phyloP scores from a whole-genome alignment of 805 yeast species.

The Candida golubevii region DNA sequence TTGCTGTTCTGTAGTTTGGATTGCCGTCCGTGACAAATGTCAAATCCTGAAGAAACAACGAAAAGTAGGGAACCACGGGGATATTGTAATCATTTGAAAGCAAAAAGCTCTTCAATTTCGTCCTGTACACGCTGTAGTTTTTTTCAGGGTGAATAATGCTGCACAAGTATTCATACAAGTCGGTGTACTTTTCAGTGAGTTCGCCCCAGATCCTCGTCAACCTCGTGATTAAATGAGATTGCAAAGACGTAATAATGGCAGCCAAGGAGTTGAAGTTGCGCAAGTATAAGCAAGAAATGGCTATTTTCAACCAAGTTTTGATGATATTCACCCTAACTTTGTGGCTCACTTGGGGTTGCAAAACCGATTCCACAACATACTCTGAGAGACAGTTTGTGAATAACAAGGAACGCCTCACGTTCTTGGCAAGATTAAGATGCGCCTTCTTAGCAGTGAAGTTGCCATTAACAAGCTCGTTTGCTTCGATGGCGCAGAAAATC shows the following conservation, averaged over 20 bases:
- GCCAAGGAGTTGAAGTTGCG: slow-evolving; percentile 77
- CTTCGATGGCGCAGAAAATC: slow-evolving; percentile 57
- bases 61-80: slow-evolving; percentile 74
- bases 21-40: slow-evolving; percentile 84
- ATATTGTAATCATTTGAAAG: slow-evolving; percentile 45
- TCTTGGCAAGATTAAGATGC: slow-evolving; percentile 56
- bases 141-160: slow-evolving; percentile 72
- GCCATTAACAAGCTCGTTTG: slow-evolving; percentile 62
- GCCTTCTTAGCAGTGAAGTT: slow-evolving; percentile 59
- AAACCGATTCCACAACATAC: slow-evolving; percentile 65
- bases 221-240: slow-evolving; percentile 66
- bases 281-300: slow-evolving; percentile 66
- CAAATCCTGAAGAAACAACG: slow-evolving; percentile 70
- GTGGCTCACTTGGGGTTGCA: slow-evolving; percentile 46
- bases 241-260: slow-evolving; percentile 72
- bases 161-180: slow-evolving; percentile 58
- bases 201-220: slow-evolving; percentile 55
- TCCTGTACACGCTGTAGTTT: slow-evolving; percentile 66
- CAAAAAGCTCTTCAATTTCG: slow-evolving; percentile 54
- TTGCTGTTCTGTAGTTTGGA: slow-evolving; percentile 59
- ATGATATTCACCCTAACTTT: slow-evolving; percentile 52
- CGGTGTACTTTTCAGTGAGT: slow-evolving; percentile 55
- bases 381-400: slow-evolving; percentile 71
- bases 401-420: slow-evolving; percentile 54
- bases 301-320: slow-evolving; percentile 70